Percentiles rank a stretch among this genome's conserved stretches.
Evolutionary conservation across 176 grass and related monocot species (phyloP).

Genomic region (Alloteropsis semialata): DNA sequence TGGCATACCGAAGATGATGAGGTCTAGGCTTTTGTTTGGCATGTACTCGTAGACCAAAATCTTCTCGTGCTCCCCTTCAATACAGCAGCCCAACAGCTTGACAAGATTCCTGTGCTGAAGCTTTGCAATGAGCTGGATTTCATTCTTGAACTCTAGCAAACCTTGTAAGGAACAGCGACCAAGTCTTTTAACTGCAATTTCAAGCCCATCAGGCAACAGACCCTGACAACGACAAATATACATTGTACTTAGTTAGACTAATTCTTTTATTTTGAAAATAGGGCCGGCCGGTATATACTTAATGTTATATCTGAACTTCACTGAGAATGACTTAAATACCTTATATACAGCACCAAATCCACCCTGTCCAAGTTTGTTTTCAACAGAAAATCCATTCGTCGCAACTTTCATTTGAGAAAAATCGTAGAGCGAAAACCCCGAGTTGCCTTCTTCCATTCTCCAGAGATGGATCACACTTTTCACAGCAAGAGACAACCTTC

Average conservation of each 20-base stretch:
- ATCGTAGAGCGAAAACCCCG: constrained; percentile 40
- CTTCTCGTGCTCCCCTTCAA: constrained; percentile 37
- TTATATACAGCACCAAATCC: constrained; percentile 80
- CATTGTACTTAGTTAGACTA: not conserved
- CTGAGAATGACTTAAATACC: constrained; percentile 20
- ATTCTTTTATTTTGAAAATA: not conserved
- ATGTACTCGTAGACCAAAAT: constrained; percentile 52
- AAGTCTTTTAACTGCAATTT: constrained; percentile 11
- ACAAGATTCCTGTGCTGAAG: constrained; percentile 38
- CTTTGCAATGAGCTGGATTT: constrained; percentile 32
- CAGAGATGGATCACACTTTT: constrained; percentile 20
- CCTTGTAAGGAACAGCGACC: constrained; percentile 31
- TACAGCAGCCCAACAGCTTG: constrained; percentile 27
- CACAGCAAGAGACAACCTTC: constrained; percentile 20
- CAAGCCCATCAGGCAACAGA: not conserved
- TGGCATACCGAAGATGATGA: constrained; percentile 44
- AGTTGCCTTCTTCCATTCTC: constrained; percentile 28
- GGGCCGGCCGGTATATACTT: not conserved
- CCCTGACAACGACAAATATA: not conserved
- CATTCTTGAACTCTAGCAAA: constrained; percentile 42
- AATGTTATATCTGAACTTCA: not conserved
- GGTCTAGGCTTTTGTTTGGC: constrained; percentile 62
- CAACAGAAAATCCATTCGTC: constrained; percentile 46
- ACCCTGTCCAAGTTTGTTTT: constrained; percentile 74
- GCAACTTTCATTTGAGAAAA: constrained; percentile 36